These are phyloP conservation scores for Alternaria triticimaculans DNA, from an alignment of 2,329 filamentous ascomycete species.

Conservation along the genomic window DNA sequence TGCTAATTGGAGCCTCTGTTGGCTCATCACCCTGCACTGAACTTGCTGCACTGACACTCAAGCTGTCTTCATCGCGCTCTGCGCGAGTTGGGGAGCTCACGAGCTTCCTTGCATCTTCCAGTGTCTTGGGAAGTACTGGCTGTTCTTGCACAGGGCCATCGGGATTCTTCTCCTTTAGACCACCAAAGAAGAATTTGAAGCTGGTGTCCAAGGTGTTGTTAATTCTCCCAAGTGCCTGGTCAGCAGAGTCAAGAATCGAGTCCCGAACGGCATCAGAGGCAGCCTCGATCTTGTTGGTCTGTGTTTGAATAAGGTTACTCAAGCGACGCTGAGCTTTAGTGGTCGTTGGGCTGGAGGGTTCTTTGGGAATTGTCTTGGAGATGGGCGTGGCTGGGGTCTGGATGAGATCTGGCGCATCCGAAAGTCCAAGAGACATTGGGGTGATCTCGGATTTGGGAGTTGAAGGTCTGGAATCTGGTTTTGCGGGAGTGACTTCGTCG, in stretches of 20 bases:
- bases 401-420: conserved; percentile 47
- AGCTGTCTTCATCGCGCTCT: conserved; percentile 59
- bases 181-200: conserved; percentile 91
- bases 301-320: conserved; percentile 85
- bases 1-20: conserved; percentile 29
- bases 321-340: conserved; percentile 73
- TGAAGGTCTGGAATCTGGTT: conserved; percentile 56
- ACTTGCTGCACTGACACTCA: conserved; percentile 58
- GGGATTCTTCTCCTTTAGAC: conserved; percentile 72
- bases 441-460: conserved; percentile 51
- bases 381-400: conserved; percentile 48
- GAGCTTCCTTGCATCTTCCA: conserved; percentile 90
- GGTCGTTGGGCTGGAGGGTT: conserved; percentile 47
- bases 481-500: conserved; percentile 71
- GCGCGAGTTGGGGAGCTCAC: conserved; percentile 72
- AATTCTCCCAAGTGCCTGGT: conserved; percentile 91
- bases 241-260: conserved; percentile 77
- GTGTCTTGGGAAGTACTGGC: conserved; percentile 77
- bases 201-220: conserved; percentile 89
- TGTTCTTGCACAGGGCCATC: conserved; percentile 39
- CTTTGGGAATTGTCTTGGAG: conserved; percentile 24
- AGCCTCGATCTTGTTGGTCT: conserved; percentile 79
- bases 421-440: conserved; percentile 49
- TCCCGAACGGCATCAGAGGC: conserved; percentile 79
- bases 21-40: conserved; percentile 56